A percentile compares a stretch with the other conserved stretches of the same genome.
These are phyloP conservation scores for Gracilariopsis chorda DNA, from an alignment of 23 red algal genomes.

Conservation along the genomic window DNA sequence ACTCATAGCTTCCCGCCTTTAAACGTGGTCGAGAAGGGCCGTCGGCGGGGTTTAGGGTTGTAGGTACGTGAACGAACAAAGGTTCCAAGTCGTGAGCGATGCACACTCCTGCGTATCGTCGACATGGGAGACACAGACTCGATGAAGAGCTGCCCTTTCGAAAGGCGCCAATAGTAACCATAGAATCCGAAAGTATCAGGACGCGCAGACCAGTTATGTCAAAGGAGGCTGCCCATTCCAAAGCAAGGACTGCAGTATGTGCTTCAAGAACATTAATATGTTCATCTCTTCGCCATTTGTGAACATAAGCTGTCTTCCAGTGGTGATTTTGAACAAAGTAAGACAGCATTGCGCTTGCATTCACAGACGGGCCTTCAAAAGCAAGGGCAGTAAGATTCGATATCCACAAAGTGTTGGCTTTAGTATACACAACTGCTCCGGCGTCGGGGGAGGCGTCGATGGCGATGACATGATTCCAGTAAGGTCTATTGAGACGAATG, in stretches of 20 bases:
- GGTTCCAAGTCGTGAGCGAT: neutral
- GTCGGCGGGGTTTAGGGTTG: neutral
- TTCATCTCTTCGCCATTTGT: neutral
- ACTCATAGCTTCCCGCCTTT: neutral
- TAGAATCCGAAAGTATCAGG: too few relatives aligned
- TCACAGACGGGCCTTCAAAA: too few relatives aligned
- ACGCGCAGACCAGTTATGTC: too few relatives aligned
- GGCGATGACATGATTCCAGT: neutral
- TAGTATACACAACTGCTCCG: neutral
- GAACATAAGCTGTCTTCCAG: neutral
- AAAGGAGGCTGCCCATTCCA: neutral
- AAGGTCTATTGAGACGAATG: neutral
- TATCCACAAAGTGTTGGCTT: neutral
- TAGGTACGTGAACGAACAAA: neutral
- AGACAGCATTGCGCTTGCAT: too few relatives aligned
- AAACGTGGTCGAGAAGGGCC: neutral
- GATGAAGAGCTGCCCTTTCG: too few relatives aligned
- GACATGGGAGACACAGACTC: neutral
- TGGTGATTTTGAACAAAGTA: neutral
- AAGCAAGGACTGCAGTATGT: neutral
- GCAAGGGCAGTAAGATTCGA: neutral
- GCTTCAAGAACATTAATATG: slow-evolving; percentile 19
- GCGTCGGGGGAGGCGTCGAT: neutral
- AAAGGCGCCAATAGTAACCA: too few relatives aligned
- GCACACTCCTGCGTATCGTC: neutral